Base-by-base conservation (phyloP, 2,329 filamentous ascomycete genomes). In the Alternaria infectoria region DNA sequence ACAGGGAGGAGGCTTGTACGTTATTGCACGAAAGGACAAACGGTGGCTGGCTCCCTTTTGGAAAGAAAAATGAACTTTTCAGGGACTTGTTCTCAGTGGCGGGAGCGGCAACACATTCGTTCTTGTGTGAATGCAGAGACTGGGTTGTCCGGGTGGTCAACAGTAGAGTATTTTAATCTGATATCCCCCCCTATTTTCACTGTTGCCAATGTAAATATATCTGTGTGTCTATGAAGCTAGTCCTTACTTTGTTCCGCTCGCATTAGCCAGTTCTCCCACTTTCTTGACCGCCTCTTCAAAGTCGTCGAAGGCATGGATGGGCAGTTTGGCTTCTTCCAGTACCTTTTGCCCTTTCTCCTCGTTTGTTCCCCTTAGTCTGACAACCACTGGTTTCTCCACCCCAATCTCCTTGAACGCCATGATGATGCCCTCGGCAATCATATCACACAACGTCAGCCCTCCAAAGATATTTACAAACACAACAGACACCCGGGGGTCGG, bases 381-480 rank as follows among this genome's bases (percentile, higher is more conserved):
- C 91, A n/a, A 94, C 90, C 1, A 94, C 90, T 0, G 91, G 91
- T 68, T 79, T 81, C 64, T 81, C 84, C 71, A 91, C 85, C 9
- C 87, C 82, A 57, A 93, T 77, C 73, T 93, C 89, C 65, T 86
- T 84, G 74, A 93, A 93, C 2, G 91, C 91, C 69, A 92, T 73
- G 25, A 94, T 83, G 52, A 95, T 86, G 0, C 91, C 91, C 61
- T 89, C 84, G 0, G 92, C 92, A 77, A 94, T 94, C 91, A 94
- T 93, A 69, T 93, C 91, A 36, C 91, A 91, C 62, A 90, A 85
- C 7, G 90, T 93, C 70, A 93, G 74, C 0, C 89, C 89, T 9
- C 88, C 89, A 68, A 91, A 92, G 68, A 91, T 91, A 67, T 91
- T 91, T 28, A 91, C 89, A 70, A 91, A 90, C 19, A 91, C 86